Evolutionary conservation across 1,284 basidiomycete species (phyloP).

Genomic region (Cryptococcus floricola): DNA sequence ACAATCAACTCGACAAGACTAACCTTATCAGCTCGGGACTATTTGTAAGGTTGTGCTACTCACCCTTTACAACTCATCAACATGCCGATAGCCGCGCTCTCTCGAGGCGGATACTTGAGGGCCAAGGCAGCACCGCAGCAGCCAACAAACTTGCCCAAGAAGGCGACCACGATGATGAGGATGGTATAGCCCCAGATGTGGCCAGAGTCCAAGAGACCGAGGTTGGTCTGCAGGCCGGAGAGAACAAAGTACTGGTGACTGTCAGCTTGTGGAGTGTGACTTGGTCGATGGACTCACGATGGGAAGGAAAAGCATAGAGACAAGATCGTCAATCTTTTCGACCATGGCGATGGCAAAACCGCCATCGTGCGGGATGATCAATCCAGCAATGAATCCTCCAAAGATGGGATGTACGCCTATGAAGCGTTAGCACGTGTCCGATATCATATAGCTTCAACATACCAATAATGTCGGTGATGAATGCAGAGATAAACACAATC

Average conservation of each 20-base stretch:
- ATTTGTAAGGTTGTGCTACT: conserved; percentile 21
- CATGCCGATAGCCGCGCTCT: conserved; percentile 78
- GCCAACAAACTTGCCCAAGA: conserved; percentile 68
- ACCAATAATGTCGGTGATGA: conserved; percentile 84
- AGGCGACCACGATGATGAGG: conserved; percentile 74
- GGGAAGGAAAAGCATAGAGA: conserved; percentile 66
- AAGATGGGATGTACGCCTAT: conserved; percentile 70
- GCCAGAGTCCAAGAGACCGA: conserved; percentile 69
- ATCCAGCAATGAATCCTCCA: conserved; percentile 78
- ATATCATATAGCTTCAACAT: conserved; percentile 41
- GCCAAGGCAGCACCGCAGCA: conserved; percentile 63
- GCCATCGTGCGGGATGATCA: conserved; percentile 83
- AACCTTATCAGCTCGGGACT: conserved; percentile 1
- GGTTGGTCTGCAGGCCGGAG: conserved; percentile 77
- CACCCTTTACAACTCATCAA: conserved; percentile 93
- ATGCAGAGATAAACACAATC: conserved; percentile 71
- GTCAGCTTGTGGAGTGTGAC: not conserved
- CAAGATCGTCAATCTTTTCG: conserved; percentile 73
- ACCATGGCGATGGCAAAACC: conserved; percentile 74
- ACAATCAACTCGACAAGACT: conserved; percentile 83
- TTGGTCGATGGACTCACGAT: conserved; percentile 55
- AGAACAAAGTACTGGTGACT: conserved; percentile 70
- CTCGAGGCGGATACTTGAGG: conserved; percentile 69
- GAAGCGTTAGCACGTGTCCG: not conserved
- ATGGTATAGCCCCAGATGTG: conserved; percentile 82